These are phyloP conservation scores for Mesembryanthemum crystallinum DNA, from an alignment of 148 eudicot species.

Conservation along the genomic window DNA sequence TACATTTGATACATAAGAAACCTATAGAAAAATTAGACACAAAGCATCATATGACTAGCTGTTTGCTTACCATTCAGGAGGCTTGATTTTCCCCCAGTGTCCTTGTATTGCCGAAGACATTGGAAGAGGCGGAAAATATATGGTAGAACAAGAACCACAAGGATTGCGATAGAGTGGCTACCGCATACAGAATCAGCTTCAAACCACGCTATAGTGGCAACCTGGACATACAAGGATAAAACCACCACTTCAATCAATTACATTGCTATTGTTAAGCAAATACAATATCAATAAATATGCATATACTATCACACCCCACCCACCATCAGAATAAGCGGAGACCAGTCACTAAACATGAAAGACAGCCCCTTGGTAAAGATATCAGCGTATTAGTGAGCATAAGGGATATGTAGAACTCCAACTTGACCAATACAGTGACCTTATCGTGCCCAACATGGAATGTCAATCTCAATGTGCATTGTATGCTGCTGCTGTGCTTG, in stretches of 20 bases:
- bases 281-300: too few species aligned
- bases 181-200: conserved; percentile 99
- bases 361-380: too few species aligned
- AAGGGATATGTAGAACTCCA: too few species aligned
- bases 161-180: conserved; percentile 90
- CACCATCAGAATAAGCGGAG: neutral
- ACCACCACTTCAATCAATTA: neutral
- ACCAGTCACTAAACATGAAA: too few species aligned
- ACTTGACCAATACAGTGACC: too few species aligned
- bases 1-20: neutral
- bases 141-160: conserved; percentile 89
- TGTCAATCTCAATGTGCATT: too few species aligned
- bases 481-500: too few species aligned
- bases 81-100: conserved; percentile 78
- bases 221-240: conserved; percentile 47
- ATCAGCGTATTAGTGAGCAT: too few species aligned
- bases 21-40: neutral
- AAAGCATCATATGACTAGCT: conserved; percentile 9
- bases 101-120: conserved; percentile 93
- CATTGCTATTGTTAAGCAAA: neutral
- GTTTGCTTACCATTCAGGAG: conserved; percentile 66
- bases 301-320: too few species aligned
- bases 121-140: conserved; percentile 89
- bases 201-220: conserved; percentile 98
- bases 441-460: too few species aligned